These are phyloP conservation scores for Venturia nashicola DNA, from an alignment of 2,329 filamentous ascomycete genomes.

Conservation along the genomic window DNA sequence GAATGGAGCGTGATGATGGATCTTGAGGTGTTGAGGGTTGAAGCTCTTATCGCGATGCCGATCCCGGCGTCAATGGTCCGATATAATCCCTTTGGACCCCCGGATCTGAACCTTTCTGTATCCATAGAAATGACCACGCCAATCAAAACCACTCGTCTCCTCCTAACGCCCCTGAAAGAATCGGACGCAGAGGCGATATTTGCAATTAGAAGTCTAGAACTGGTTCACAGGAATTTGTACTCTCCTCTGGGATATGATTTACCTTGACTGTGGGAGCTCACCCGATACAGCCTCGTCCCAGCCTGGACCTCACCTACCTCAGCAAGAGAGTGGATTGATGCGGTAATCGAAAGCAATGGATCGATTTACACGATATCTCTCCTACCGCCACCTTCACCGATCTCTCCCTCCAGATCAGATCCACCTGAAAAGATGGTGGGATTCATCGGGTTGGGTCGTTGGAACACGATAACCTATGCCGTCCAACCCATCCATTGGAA, in stretches of 20 bases:
- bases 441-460: neutral
- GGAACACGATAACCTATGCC: neutral
- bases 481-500: neutral
- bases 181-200: neutral
- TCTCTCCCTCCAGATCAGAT: neutral
- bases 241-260: no score
- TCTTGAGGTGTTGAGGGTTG: neutral
- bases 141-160: neutral
- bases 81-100: no score
- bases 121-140: neutral
- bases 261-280: neutral
- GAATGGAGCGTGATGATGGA: neutral
- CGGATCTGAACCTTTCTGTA: no score
- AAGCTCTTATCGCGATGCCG: neutral
- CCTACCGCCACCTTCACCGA: neutral
- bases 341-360: no score
- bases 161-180: neutral
- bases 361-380: neutral
- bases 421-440: neutral
- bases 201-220: neutral
- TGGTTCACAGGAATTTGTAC: neutral
- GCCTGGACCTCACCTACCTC: neutral
- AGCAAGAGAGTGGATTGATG: neutral
- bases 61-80: neutral
- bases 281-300: neutral